phyloP scores from a whole-genome alignment of 2,329 filamentous ascomycete species.

The Escovopsis sp. region DNA sequence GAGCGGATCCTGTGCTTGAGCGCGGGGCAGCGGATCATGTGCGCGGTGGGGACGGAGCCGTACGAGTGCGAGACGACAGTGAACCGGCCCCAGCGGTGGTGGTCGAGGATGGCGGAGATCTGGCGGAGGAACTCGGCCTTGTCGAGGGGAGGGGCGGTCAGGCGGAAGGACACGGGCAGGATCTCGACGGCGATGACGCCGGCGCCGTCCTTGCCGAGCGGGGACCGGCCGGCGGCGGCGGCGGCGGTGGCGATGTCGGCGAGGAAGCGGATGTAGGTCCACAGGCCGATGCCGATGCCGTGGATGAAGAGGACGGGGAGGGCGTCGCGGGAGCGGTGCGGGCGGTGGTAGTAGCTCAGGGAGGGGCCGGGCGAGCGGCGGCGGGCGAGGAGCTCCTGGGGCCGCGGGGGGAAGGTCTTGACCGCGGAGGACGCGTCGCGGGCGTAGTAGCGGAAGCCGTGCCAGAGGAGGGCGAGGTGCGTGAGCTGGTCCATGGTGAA shows the following conservation, averaged over 20 bases:
- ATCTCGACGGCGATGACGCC: constrained; percentile 52
- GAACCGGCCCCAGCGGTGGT: constrained; percentile 43
- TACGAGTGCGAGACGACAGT: constrained; percentile 50
- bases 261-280: constrained; percentile 46
- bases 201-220: constrained; percentile 27
- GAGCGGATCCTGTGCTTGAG: constrained; percentile 36
- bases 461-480: constrained; percentile 28
- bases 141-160: constrained; percentile 37
- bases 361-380: constrained; percentile 32
- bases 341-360: constrained; percentile 51
- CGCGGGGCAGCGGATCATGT: constrained; percentile 37
- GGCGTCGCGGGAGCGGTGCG: constrained; percentile 34
- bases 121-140: constrained; percentile 40
- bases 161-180: constrained; percentile 49
- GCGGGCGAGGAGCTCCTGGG: constrained; percentile 31
- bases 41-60: constrained; percentile 47
- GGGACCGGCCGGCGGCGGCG: constrained; percentile 10
- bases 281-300: constrained; percentile 55
- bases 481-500: constrained; percentile 39
- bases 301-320: constrained; percentile 54
- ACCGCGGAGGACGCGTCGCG: constrained; percentile 11
- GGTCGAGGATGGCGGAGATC: constrained; percentile 40
- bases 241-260: constrained; percentile 30
- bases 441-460: constrained; percentile 39
- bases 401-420: constrained; percentile 43